Percentiles rank a stretch among this genome's conserved stretches.
phyloP scores from a whole-genome alignment of 2,329 filamentous ascomycete species.

The Pyricularia sp. region DNA sequence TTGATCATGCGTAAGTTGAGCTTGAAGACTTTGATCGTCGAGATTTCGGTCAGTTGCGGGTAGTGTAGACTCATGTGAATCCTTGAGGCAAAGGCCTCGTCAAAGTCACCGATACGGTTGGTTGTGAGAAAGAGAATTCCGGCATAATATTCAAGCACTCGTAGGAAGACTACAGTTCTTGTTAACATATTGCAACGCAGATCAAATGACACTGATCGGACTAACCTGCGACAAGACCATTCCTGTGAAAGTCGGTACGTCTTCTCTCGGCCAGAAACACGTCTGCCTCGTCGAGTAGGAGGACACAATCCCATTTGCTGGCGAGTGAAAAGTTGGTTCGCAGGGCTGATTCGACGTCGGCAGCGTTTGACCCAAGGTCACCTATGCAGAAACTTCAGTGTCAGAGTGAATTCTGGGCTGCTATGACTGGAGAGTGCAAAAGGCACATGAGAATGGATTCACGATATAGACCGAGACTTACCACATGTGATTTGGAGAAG shows the following conservation, averaged over 20 bases:
- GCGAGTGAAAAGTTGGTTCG: constrained; percentile 14
- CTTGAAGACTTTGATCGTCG: neutral
- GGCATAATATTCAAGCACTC: constrained; percentile 24
- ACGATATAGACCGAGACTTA: neutral
- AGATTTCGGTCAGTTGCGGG: constrained; percentile 7
- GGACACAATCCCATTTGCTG: constrained; percentile 13
- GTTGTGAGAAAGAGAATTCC: constrained; percentile 31
- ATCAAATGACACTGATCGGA: neutral
- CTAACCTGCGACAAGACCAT: constrained; percentile 20
- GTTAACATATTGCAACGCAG: neutral
- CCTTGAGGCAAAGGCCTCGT: constrained; percentile 30
- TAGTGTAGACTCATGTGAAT: constrained; percentile 27
- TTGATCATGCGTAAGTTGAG: constrained; percentile 1
- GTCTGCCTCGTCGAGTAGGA: constrained; percentile 17
- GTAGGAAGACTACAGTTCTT: constrained; percentile 21
- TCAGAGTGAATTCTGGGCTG: too few relatives aligned
- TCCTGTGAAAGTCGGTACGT: constrained; percentile 17
- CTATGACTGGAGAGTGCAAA: too few relatives aligned
- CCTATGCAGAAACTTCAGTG: too few relatives aligned
- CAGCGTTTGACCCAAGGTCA: constrained; percentile 22
- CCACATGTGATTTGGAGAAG: constrained; percentile 7
- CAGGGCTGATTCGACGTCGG: constrained; percentile 19
- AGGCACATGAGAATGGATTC: too few relatives aligned
- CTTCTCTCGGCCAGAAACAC: constrained; percentile 13
- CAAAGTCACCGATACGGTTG: constrained; percentile 29